phyloP scores from a whole-genome alignment of 306 rosid genomes.

The Purshia tridentata region DNA sequence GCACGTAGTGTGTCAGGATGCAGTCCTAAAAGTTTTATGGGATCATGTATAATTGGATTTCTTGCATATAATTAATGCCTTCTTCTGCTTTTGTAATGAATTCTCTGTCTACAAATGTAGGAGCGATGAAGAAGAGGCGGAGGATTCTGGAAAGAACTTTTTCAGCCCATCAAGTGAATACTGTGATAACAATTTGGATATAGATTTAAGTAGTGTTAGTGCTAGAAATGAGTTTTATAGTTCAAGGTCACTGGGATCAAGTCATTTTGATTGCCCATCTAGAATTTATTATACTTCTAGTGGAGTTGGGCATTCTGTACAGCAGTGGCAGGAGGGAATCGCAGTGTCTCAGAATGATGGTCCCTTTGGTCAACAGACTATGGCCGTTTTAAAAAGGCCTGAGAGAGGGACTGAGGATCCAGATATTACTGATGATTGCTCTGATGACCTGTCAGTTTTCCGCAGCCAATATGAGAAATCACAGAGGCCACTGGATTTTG shows the following conservation, averaged over 20 bases:
- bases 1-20: neutral
- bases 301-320: conserved; percentile 58
- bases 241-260: conserved; percentile 57
- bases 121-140: conserved; percentile 76
- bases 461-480: conserved; percentile 46
- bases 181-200: conserved; percentile 57
- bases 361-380: conserved; percentile 50
- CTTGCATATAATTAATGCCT: neutral
- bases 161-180: conserved; percentile 74
- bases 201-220: conserved; percentile 78
- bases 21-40: conserved; percentile 2
- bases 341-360: conserved; percentile 38
- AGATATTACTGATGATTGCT: conserved; percentile 57
- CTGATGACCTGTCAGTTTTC: conserved; percentile 61
- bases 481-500: conserved; percentile 81
- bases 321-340: conserved; percentile 53
- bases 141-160: conserved; percentile 64
- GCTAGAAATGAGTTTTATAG: conserved; percentile 59
- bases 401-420: conserved; percentile 53
- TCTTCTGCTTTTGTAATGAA: conserved; percentile 10
- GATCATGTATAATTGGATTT: conserved; percentile 16
- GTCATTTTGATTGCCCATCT: conserved; percentile 78
- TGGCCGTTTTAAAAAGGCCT: conserved; percentile 68
- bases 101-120: conserved; percentile 42
- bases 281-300: conserved; percentile 60